Evolutionary conservation across 129 eudicot species (phyloP).

Genomic region (Mikania micrantha): DNA sequence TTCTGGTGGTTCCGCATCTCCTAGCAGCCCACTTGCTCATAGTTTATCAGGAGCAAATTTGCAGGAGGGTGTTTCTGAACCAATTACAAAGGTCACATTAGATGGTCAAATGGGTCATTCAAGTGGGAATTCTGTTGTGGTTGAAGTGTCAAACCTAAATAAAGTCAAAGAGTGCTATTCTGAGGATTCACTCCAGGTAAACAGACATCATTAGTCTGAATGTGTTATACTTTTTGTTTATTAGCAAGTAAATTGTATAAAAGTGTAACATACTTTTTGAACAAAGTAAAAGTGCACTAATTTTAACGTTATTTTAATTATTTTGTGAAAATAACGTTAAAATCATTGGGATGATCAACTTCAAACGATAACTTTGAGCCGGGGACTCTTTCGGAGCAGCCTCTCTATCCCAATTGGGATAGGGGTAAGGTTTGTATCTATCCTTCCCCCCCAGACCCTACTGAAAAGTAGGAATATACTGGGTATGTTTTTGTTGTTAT

Average conservation of each 20-base stretch:
- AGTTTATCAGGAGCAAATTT: constrained; percentile 62
- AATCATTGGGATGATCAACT: too few relatives aligned
- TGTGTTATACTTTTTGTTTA: background rate
- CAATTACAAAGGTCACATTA: constrained; percentile 62
- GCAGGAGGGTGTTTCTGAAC: constrained; percentile 68
- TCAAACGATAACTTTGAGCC: too few relatives aligned
- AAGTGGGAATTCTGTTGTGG: constrained; percentile 81
- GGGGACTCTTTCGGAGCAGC: too few relatives aligned
- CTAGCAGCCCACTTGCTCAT: constrained; percentile 81
- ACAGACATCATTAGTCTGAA: background rate
- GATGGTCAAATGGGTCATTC: constrained; percentile 79
- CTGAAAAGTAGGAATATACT: too few relatives aligned
- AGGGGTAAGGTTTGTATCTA: too few relatives aligned
- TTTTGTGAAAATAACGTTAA: too few relatives aligned
- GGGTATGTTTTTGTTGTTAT: background rate
- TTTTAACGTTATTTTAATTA: too few relatives aligned
- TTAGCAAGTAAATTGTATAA: background rate
- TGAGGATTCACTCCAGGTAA: constrained; percentile 91
- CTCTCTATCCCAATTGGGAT: too few relatives aligned
- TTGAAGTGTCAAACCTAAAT: constrained; percentile 90
- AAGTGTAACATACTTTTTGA: background rate
- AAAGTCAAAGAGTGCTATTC: constrained; percentile 96
- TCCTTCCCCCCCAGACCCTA: too few relatives aligned
- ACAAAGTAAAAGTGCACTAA: too few relatives aligned
- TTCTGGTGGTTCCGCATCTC: constrained; percentile 86